phyloP scores from a whole-genome alignment of 2,329 filamentous ascomycete genomes.

The Xylariaceae sp. region DNA sequence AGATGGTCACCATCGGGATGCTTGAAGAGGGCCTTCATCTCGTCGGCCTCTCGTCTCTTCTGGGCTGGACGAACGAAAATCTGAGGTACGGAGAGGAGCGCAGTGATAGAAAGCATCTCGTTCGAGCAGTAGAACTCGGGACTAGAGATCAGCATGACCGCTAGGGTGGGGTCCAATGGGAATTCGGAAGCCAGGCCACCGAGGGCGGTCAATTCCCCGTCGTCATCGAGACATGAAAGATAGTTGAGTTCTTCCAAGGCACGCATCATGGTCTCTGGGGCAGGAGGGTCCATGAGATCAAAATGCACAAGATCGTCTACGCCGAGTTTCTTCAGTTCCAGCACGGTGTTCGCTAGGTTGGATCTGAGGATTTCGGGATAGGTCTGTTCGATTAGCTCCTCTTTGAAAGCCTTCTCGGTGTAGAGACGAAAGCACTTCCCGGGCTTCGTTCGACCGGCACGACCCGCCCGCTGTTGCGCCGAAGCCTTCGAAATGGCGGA shows the following conservation, averaged over 20 bases:
- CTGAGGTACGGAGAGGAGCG: conserved; percentile 90
- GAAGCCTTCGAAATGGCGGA: conserved; percentile 98
- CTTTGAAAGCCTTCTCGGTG: conserved; percentile 94
- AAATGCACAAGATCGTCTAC: conserved; percentile 97
- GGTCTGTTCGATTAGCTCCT: conserved; percentile 95
- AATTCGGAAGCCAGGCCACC: conserved; percentile 92
- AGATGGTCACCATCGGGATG: conserved; percentile 94
- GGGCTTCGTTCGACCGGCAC: conserved; percentile 96
- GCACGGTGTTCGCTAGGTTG: conserved; percentile 90
- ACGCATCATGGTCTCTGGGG: conserved; percentile 97
- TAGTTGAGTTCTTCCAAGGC: conserved; percentile 98
- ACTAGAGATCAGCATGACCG: conserved; percentile 96
- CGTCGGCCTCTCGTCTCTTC: conserved; percentile 87
- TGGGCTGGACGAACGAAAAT: conserved; percentile 87
- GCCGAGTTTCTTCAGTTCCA: conserved; percentile 96
- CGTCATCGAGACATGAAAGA: conserved; percentile 92
- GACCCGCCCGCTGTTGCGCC: conserved; percentile 94
- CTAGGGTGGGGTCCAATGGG: conserved; percentile 88
- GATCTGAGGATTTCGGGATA: conserved; percentile 95
- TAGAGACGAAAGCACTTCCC: conserved; percentile 98
- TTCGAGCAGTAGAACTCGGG: conserved; percentile 99
- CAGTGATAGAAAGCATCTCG: conserved; percentile 93
- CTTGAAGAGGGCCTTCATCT: conserved; percentile 94
- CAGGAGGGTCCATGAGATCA: conserved; percentile 97
- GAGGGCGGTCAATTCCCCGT: conserved; percentile 86